Percentiles rank a stretch among this genome's conserved stretches.
phyloP scores from a whole-genome alignment of 31 red algal species.

The Asparagopsis taxiformis region DNA sequence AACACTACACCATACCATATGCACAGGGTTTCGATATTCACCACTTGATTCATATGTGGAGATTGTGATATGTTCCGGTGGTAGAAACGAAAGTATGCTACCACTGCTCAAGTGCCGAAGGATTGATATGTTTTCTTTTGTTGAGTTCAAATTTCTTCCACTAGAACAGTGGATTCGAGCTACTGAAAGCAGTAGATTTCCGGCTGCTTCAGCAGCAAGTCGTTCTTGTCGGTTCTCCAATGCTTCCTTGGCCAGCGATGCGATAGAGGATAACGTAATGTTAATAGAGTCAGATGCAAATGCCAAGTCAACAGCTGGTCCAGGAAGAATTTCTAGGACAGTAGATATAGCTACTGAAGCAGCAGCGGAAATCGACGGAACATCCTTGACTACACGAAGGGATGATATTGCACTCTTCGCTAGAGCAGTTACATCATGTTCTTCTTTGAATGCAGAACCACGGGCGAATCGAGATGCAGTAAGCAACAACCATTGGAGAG shows the following conservation, averaged over 20 bases:
- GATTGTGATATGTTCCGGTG: conserved; percentile 10
- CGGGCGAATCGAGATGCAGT: conserved; percentile 28
- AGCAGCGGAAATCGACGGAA: conserved; percentile 23
- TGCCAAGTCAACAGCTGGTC: not conserved
- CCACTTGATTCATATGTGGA: conserved; percentile 37
- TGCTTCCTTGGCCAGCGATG: conserved; percentile 11
- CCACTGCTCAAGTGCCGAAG: conserved; percentile 58
- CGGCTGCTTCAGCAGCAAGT: conserved; percentile 12
- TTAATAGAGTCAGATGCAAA: conserved; percentile 14
- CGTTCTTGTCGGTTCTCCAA: not conserved
- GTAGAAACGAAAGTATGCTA: conserved; percentile 38
- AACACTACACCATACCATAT: conserved; percentile 58
- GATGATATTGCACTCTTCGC: conserved; percentile 10
- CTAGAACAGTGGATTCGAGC: conserved; percentile 19
- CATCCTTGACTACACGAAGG: conserved; percentile 8
- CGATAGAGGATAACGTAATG: conserved; percentile 32
- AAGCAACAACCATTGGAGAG: conserved; percentile 59
- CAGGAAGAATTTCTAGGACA: conserved; percentile 28
- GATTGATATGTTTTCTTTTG: conserved; percentile 2
- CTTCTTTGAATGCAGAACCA: conserved; percentile 30
- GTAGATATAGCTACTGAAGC: conserved; percentile 49
- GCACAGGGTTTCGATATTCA: conserved; percentile 33
- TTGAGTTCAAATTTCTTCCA: not conserved
- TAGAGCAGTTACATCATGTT: conserved; percentile 18
- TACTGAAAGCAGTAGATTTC: conserved; percentile 48